These are phyloP conservation scores for Cymbidium sinense DNA, from an alignment of 106 monocot species.

Conservation along the genomic window DNA sequence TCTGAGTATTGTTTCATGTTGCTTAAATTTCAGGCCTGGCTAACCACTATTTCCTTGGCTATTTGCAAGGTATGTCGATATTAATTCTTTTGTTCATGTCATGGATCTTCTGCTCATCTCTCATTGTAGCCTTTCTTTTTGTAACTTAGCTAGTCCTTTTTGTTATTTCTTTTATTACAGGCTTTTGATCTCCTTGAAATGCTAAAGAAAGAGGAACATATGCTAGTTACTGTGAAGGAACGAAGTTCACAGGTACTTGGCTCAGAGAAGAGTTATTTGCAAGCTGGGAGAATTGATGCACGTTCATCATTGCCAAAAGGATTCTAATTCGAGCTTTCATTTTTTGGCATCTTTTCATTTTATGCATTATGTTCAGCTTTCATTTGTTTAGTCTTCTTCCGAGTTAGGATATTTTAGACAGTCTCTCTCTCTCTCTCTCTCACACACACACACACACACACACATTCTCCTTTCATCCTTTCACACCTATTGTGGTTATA, in stretches of 20 bases:
- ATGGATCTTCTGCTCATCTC: too few relatives aligned
- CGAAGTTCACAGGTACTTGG: slow-evolving; percentile 50
- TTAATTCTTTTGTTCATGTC: background rate
- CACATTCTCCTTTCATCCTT: background rate
- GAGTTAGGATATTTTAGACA: background rate
- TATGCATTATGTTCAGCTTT: background rate
- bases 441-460: background rate
- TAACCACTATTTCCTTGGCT: slow-evolving; percentile 70
- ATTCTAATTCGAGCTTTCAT: background rate
- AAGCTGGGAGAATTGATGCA: background rate
- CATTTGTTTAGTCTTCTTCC: background rate
- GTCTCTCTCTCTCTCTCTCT: background rate
- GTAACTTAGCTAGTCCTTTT: background rate
- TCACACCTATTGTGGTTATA: background rate
- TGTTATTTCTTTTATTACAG: slow-evolving; percentile 32
- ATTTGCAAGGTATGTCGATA: slow-evolving; percentile 61
- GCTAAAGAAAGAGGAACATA: slow-evolving; percentile 98
- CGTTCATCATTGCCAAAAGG: background rate
- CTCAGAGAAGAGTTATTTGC: background rate
- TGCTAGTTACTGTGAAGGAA: slow-evolving; percentile 85
- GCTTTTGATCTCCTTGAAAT: slow-evolving; percentile 93
- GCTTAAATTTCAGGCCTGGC: slow-evolving; percentile 69
- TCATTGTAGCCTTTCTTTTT: slow-evolving; percentile 9
- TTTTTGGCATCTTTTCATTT: background rate
- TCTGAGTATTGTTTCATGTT: background rate